Base-by-base conservation (phyloP, 2,329 filamentous ascomycete species). In the Penicillium sp. region DNA sequence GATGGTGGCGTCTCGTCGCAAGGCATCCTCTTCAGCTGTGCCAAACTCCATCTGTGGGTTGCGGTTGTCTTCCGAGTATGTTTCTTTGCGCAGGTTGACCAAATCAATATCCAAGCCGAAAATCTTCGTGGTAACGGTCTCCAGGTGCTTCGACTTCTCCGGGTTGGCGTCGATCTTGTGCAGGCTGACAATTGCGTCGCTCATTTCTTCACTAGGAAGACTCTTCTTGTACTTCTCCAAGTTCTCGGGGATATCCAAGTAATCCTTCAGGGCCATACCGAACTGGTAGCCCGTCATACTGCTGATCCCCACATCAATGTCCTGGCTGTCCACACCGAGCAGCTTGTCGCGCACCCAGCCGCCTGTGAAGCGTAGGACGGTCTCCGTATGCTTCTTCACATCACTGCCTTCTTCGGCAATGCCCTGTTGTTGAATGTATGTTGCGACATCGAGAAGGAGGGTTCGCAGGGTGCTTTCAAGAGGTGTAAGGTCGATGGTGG, bases 31-130 rank as follows among this genome's bases (percentile, higher is more conserved):
- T 74, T 91, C 85, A 0, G 94, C 89, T 0, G 92, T 97, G 5
- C 94, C 95, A 76, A 97, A 97, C 75, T 97, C 93, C 85, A 98
- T 91, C 70, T 92, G 85, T 1, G 94, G 94, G 71, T 96, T 97
- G 38, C 95, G 88, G 72, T 91, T 96, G 62, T 95, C 88, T n/a
- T 92, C 89, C 0, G 89, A 86, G 70, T 98, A 98, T 0, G 90
- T 93, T 79, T 98, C 95, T 74, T 93, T 96, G 50, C 94, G 86
- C 51, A 98, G 82, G 75, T 98, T 99, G 70, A 99, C 95, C 73
- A 99, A 89, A 75, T 99, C 94, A 53, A 97, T 86, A 73, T 98
- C 94, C 53, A 96, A 84, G 0, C 91, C 92, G 72, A 97, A 89
- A 61, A 98, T 88, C 67, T 85, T 90, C 26, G 91, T 92, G 10